Conservation (phyloP, 805 yeast species). For the Teunomyces tritomae region DNA sequence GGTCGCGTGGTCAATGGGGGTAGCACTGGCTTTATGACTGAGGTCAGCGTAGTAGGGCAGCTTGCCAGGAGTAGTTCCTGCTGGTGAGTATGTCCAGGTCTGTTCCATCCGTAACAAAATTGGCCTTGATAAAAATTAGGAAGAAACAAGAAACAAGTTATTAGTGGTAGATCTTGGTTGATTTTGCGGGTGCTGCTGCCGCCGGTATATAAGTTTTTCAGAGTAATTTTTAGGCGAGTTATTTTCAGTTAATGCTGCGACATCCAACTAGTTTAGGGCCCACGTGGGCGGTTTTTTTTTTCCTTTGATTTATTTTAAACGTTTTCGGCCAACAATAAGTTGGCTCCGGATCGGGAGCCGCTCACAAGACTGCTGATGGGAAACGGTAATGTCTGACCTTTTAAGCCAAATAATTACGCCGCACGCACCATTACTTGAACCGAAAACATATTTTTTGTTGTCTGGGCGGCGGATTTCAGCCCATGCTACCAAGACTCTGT, state of each 20-base stretch:
- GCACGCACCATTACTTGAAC: too few species aligned
- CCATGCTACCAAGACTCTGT: too few species aligned
- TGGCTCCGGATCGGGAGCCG: too few species aligned
- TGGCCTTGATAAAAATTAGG: neutral
- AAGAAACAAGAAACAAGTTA: neutral
- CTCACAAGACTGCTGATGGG: neutral
- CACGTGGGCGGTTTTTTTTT: neutral
- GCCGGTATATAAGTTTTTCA: neutral
- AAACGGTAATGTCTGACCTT: too few species aligned
- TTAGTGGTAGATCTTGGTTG: neutral
- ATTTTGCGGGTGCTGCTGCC: neutral
- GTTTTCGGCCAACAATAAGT: neutral
- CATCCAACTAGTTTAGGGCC: neutral
- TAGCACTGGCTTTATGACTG: neutral
- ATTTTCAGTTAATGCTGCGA: too few species aligned
- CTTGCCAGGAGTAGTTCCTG: constrained; percentile 9
- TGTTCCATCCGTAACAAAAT: constrained; percentile 4
- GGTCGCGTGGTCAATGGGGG: neutral
- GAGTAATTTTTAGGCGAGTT: neutral
- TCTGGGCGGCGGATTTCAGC: too few species aligned
- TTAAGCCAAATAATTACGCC: too few species aligned
- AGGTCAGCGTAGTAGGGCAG: constrained; percentile 8
- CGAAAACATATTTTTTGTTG: too few species aligned
- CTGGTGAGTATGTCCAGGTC: constrained; percentile 6
- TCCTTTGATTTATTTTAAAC: neutral